Evolutionary conservation across 1,284 basidiomycete species (phyloP).

Genomic region (Heterobasidion annosum): DNA sequence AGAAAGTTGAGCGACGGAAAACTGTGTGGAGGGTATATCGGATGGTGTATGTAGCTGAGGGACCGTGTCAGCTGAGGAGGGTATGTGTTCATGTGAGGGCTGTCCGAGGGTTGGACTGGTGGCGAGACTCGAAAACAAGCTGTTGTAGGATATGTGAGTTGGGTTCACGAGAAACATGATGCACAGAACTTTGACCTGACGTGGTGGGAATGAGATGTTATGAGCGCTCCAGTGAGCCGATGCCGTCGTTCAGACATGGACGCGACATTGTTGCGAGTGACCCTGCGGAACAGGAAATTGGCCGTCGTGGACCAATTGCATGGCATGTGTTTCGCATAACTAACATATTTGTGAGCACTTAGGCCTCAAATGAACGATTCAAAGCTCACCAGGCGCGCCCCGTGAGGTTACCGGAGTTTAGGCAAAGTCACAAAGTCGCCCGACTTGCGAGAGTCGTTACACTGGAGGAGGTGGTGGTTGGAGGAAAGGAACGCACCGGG

Average conservation of each 20-base stretch:
- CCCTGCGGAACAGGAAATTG: constrained; percentile 17
- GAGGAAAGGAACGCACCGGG: neutral
- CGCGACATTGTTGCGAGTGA: neutral
- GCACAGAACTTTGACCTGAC: too few species aligned
- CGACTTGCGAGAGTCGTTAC: neutral
- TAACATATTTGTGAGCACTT: neutral
- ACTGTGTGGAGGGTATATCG: constrained; percentile 4
- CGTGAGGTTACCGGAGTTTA: neutral
- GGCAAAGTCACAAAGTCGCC: neutral
- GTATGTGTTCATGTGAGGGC: neutral
- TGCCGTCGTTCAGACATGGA: neutral
- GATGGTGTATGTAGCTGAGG: neutral
- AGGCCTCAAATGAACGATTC: neutral
- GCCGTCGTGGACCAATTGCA: constrained; percentile 43
- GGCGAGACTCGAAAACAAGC: neutral
- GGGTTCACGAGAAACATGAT: neutral
- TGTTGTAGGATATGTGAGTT: neutral
- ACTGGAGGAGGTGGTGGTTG: neutral
- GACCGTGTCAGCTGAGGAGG: neutral
- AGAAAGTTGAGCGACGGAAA: constrained; percentile 35
- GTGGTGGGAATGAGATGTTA: neutral
- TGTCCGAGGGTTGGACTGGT: neutral
- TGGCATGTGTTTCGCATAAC: constrained; percentile 40
- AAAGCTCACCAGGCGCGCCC: constrained; percentile 1
- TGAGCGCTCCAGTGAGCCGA: neutral